phyloP scores from a whole-genome alignment of 768 basidiomycete species.

The Exidia glandulosa region DNA sequence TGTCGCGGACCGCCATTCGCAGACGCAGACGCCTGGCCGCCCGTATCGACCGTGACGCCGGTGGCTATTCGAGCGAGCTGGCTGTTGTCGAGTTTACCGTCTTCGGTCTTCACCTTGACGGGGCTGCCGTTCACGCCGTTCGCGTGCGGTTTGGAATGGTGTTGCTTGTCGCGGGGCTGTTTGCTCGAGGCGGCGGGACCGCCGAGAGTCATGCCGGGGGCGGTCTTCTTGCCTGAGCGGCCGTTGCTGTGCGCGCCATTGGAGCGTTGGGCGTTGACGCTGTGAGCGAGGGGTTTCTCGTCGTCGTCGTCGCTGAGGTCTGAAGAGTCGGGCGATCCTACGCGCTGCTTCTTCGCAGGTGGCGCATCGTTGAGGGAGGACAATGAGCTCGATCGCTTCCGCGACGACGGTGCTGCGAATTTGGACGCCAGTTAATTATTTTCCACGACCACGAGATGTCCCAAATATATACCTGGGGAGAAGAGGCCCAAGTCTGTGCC shows the following conservation, averaged over 20 bases:
- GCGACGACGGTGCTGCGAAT: constrained; percentile 14
- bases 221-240: neutral
- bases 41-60: constrained; percentile 68
- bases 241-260: neutral
- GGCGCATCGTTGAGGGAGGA: constrained; percentile 19
- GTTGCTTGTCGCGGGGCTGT: neutral
- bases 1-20: constrained; percentile 13
- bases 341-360: constrained; percentile 40
- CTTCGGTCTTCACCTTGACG: constrained; percentile 19
- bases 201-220: neutral
- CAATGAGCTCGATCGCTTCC: constrained; percentile 14
- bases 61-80: constrained; percentile 69
- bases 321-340: constrained; percentile 44
- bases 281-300: constrained; percentile 43
- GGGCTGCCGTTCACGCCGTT: constrained; percentile 28
- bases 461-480: constrained; percentile 39
- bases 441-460: neutral
- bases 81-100: constrained; percentile 70
- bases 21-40: constrained; percentile 37
- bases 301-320: constrained; percentile 38
- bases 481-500: constrained; percentile 33
- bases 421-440: neutral
- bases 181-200: neutral
- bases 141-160: constrained; percentile 23
- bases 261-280: constrained; percentile 18